Base-by-base conservation (phyloP, 2,329 filamentous ascomycete genomes). In the Chaetomium olivaceum region DNA sequence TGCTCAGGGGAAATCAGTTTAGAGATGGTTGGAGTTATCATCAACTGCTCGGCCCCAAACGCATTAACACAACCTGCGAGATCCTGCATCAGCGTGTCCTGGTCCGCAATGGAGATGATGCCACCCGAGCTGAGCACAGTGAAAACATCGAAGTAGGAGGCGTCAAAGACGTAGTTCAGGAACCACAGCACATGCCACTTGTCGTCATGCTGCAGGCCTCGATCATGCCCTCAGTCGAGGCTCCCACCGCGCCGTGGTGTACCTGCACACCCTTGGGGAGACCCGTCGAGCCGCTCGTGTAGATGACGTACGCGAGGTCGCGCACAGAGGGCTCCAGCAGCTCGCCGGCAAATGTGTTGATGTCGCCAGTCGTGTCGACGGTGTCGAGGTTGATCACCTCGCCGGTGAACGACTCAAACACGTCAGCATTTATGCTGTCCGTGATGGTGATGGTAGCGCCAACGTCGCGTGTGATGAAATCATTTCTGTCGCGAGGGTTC, bases 261-360 rank as follows among this genome's bases (percentile, higher is more conserved):
- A 46, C 36, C 25, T 46, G 36, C n/a, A 58, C 25, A 2, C 56
- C 56, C 36, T 58, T 58, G 56, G 56, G 56, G 8, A 46, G 36
- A 4, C 56, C 56, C 2, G 56, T 58, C 11, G 36, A 25, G 6
- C 56, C 56, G 14, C 21, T 25, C 11, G 56, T 58, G 56, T 58
- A 58, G 9, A 46, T 43, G 21, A 58, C 39, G 23, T 58, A 58
- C 5, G 56, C 56, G n/a, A 58, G 56, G 5, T 57, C 19, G 29
- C 16, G 39, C 16, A 43, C 39, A 6, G 39, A 43, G n/a, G 39
- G 39, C 16, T 43, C 39, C 39, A n/a, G 39, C 1, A 43, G 39
- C 16, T 43, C 39, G 39, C 39, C 39, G 14, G 39, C 39, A n/a
- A 43, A 43, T 7, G 16, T 43, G 39, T 43, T 43, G 4, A 43